These are phyloP conservation scores for Fusarium chaquense DNA, from an alignment of 2,329 filamentous ascomycete genomes.

Conservation along the genomic window DNA sequence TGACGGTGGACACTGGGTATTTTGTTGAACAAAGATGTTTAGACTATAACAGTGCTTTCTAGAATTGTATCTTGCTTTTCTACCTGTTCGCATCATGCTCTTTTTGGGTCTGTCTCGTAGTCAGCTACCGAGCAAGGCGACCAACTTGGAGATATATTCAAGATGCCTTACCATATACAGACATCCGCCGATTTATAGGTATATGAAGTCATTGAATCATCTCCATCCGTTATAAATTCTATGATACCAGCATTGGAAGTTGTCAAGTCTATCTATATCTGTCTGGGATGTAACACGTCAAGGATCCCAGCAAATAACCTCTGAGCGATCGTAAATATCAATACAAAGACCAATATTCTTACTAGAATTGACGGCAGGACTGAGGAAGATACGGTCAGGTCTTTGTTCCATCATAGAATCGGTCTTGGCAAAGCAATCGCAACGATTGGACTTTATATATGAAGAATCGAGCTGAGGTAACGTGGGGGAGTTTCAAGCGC, in stretches of 20 bases:
- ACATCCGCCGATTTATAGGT: neutral
- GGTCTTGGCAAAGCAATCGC: neutral
- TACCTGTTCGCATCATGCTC: neutral
- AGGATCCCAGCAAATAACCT: too few relatives aligned
- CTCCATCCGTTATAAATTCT: too few relatives aligned
- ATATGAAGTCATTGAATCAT: neutral
- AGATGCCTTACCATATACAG: neutral
- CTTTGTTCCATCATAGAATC: neutral
- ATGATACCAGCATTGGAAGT: too few relatives aligned
- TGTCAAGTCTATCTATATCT: too few relatives aligned
- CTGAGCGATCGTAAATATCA: neutral
- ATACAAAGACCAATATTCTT: neutral
- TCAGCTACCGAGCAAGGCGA: neutral
- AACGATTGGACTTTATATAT: neutral
- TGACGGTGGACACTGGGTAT: too few relatives aligned
- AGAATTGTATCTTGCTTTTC: neutral
- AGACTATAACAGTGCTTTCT: neutral
- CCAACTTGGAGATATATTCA: neutral
- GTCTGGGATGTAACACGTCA: too few relatives aligned
- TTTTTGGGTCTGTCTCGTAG: neutral
- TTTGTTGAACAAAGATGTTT: too few relatives aligned
- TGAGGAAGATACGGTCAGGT: neutral
- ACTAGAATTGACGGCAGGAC: neutral
- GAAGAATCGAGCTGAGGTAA: neutral
- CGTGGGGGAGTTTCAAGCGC: neutral